These are phyloP conservation scores for Fusarium hostae DNA, from an alignment of 2,329 filamentous ascomycete species.

Conservation along the genomic window DNA sequence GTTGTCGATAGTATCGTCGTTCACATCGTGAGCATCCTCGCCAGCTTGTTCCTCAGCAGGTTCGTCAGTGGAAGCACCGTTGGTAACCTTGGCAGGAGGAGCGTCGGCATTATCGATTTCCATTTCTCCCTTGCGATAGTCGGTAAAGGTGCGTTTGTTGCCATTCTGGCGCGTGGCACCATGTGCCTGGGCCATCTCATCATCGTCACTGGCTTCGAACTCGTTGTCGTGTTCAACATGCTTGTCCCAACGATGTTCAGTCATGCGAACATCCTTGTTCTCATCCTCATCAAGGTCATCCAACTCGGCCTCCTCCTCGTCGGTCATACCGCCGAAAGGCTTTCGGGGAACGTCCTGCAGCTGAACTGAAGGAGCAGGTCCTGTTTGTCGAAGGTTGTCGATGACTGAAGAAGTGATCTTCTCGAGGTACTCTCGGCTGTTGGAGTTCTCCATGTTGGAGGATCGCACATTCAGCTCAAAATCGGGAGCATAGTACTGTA, in stretches of 20 bases:
- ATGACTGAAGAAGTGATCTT: constrained; percentile 84
- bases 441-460: constrained; percentile 91
- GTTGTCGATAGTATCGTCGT: constrained; percentile 59
- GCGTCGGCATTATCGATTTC: constrained; percentile 53
- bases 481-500: constrained; percentile 88
- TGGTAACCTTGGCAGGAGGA: constrained; percentile 52
- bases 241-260: constrained; percentile 85
- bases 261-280: constrained; percentile 85
- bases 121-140: constrained; percentile 59
- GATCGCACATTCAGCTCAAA: constrained; percentile 91
- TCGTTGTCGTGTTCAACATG: constrained; percentile 81
- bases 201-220: constrained; percentile 88
- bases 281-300: constrained; percentile 84
- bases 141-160: constrained; percentile 62
- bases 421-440: constrained; percentile 82
- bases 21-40: constrained; percentile 51
- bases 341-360: constrained; percentile 80
- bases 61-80: constrained; percentile 47
- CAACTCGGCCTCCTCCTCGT: constrained; percentile 73
- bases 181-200: constrained; percentile 79
- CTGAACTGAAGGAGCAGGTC: constrained; percentile 89
- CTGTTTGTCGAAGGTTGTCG: constrained; percentile 87
- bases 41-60: constrained; percentile 43
- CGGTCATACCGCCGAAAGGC: constrained; percentile 70
- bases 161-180: constrained; percentile 70